phyloP scores from a whole-genome alignment of 768 basidiomycete genomes.

The Candolleomyces eurysporus region DNA sequence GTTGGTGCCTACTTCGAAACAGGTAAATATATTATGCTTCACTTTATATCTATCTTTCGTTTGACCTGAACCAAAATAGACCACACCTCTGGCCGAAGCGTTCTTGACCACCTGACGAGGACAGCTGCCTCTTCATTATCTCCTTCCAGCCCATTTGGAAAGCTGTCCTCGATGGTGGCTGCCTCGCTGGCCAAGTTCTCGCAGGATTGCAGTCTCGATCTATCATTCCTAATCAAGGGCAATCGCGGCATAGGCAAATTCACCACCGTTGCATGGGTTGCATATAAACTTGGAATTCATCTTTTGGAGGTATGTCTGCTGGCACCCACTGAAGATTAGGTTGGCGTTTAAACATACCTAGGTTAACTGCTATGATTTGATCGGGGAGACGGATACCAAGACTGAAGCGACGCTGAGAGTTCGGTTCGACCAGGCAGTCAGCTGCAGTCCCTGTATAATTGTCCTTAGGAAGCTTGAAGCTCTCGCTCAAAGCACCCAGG shows the following conservation, averaged over 20 bases:
- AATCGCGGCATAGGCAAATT: constrained; percentile 81
- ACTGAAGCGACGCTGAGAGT: constrained; percentile 73
- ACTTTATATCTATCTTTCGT: too few relatives aligned
- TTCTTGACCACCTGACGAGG: constrained; percentile 11
- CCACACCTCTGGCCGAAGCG: neutral
- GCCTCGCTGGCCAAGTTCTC: constrained; percentile 59
- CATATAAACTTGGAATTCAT: constrained; percentile 70
- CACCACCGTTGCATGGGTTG: constrained; percentile 54
- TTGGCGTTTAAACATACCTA: constrained; percentile 25
- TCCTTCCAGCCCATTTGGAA: constrained; percentile 37
- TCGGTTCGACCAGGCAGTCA: constrained; percentile 71
- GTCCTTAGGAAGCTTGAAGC: constrained; percentile 82
- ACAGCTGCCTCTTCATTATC: constrained; percentile 16
- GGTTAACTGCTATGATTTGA: constrained; percentile 83
- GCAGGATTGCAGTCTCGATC: constrained; percentile 56
- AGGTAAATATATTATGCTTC: constrained; percentile 29
- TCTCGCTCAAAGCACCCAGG: constrained; percentile 65
- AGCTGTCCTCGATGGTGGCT: constrained; percentile 54
- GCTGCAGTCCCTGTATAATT: constrained; percentile 83
- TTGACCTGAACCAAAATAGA: neutral
- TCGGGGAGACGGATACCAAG: constrained; percentile 74
- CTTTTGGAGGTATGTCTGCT: constrained; percentile 60
- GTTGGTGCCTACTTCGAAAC: constrained; percentile 45
- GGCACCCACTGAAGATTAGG: neutral
- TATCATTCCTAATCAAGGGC: constrained; percentile 79